Conservation (phyloP, 768 basidiomycete species). For the Termitomyces sp. region DNA sequence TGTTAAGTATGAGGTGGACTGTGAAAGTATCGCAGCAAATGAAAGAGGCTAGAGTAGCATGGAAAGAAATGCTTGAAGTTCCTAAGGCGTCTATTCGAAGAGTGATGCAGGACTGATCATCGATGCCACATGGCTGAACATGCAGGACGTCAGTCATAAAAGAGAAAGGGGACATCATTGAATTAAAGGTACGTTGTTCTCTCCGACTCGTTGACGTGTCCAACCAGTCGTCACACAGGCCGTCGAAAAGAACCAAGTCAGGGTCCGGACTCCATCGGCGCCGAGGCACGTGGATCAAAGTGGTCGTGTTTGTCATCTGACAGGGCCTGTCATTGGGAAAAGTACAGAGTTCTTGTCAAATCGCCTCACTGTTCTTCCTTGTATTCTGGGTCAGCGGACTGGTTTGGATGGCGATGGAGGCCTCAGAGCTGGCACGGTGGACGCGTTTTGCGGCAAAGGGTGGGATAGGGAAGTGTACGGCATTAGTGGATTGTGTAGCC, state of each 20-base stretch:
- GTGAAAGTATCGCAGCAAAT: not conserved
- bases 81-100: not conserved
- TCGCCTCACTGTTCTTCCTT: not conserved
- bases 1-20: not conserved
- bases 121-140: not conserved
- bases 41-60: not conserved
- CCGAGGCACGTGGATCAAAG: not conserved
- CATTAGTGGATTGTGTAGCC: conserved; percentile 69
- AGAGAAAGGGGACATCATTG: too few relatives aligned
- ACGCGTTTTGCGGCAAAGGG: conserved; percentile 81
- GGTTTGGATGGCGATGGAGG: conserved; percentile 46
- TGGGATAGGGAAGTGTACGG: conserved; percentile 77
- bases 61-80: not conserved
- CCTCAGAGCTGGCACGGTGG: conserved; percentile 71
- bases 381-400: not conserved
- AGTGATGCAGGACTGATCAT: not conserved
- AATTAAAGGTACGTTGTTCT: not conserved
- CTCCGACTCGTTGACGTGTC: not conserved
- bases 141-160: not conserved
- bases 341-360: not conserved
- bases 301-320: not conserved
- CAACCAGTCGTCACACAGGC: not conserved
- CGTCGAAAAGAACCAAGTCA: too few relatives aligned
- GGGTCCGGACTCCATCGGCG: not conserved
- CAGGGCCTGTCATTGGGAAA: not conserved